These are phyloP conservation scores for Linnemannia exigua DNA, from an alignment of 192 early-diverging fungal genomes.

Conservation along the genomic window DNA sequence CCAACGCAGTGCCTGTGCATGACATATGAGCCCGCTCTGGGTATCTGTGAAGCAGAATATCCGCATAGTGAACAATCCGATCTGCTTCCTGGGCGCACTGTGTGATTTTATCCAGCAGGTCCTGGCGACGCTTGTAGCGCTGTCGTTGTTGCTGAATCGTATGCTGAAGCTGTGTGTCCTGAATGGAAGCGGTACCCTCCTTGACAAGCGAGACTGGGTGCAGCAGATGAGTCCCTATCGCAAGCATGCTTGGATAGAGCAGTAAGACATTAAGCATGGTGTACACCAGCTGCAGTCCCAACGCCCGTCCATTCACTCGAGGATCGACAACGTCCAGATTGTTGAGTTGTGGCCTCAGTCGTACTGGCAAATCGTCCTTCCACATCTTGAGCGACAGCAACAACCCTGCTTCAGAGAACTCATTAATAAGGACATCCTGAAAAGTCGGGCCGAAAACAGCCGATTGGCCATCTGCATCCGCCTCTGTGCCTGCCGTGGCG, in stretches of 20 bases:
- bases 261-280: slow-evolving; percentile 39
- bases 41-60: slow-evolving; percentile 28
- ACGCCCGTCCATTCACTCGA: slow-evolving; percentile 46
- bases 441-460: background rate
- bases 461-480: background rate
- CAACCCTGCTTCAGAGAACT: slow-evolving; percentile 47
- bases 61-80: slow-evolving; percentile 12
- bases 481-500: background rate
- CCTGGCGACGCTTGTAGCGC: slow-evolving; percentile 23
- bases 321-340: slow-evolving; percentile 30
- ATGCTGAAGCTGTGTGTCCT: background rate
- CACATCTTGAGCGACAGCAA: slow-evolving; percentile 43
- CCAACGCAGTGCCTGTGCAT: slow-evolving; percentile 32
- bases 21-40: slow-evolving; percentile 44
- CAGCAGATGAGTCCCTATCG: slow-evolving; percentile 37
- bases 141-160: slow-evolving; percentile 24
- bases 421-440: slow-evolving; percentile 23
- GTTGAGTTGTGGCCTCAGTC: slow-evolving; percentile 19
- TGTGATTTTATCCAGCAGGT: slow-evolving; percentile 40
- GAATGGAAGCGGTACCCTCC: background rate
- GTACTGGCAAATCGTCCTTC: slow-evolving; percentile 29
- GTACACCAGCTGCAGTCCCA: slow-evolving; percentile 38
- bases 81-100: slow-evolving; percentile 53
- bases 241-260: slow-evolving; percentile 41
- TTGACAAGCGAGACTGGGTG: background rate